A percentile compares a stretch with the other conserved stretches of the same genome.
phyloP scores from a whole-genome alignment of 306 rosid species.

The Arachis stenosperma region DNA sequence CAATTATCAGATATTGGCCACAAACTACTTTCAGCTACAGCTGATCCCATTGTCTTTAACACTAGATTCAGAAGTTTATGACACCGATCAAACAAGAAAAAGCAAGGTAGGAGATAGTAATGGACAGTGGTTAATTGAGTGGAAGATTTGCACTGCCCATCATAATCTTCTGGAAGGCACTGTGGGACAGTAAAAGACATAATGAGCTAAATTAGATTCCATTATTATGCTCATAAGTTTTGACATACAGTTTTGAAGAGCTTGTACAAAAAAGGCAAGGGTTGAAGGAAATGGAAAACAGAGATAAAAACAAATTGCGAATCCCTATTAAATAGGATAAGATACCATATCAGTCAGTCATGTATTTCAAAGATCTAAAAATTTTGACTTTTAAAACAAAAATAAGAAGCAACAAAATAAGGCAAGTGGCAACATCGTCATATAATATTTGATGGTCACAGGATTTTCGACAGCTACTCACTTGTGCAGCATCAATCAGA shows the following conservation, averaged over 20 bases:
- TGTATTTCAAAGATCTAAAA: constrained; percentile 20
- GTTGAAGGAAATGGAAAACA: not conserved
- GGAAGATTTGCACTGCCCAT: constrained; percentile 35
- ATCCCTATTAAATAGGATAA: constrained; percentile 1
- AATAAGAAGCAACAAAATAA: not conserved
- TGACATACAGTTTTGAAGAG: not conserved
- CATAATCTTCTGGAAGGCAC: constrained; percentile 54
- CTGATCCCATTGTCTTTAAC: constrained; percentile 57
- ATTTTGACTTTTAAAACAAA: not conserved
- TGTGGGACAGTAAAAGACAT: constrained; percentile 44
- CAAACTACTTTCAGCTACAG: constrained; percentile 45
- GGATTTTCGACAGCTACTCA: constrained; percentile 42
- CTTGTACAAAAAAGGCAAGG: not conserved
- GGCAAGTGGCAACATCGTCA: not conserved
- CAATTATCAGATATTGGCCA: constrained; percentile 30
- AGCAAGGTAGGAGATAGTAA: constrained; percentile 70
- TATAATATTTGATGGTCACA: not conserved
- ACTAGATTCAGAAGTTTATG: constrained; percentile 61
- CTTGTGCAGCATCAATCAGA: constrained; percentile 62
- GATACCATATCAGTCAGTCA: not conserved
- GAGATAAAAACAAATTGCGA: not conserved
- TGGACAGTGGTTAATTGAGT: constrained; percentile 31
- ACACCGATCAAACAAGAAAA: constrained; percentile 68
- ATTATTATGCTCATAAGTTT: constrained; percentile 5
- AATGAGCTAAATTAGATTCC: constrained; percentile 6